These are phyloP conservation scores for Leishmania tropica DNA, from an alignment of 208 protist genomes.

Conservation along the genomic window DNA sequence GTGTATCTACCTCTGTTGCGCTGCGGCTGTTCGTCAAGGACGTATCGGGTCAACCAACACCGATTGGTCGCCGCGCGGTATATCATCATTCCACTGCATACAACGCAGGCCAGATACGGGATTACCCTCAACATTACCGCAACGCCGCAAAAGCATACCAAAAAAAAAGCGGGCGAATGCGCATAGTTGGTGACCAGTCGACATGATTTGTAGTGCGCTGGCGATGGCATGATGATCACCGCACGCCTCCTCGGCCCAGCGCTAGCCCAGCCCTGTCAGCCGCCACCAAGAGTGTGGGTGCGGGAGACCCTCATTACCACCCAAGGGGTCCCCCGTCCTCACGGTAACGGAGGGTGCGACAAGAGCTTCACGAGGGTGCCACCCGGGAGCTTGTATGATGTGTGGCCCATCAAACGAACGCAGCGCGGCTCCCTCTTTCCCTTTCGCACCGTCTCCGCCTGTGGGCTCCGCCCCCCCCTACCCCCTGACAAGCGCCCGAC, in stretches of 20 bases:
- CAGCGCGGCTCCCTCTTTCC: not conserved
- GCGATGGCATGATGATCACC: too few relatives aligned
- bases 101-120: not conserved
- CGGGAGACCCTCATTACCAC: too few relatives aligned
- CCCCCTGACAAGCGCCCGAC: not conserved
- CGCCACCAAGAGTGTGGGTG: too few relatives aligned
- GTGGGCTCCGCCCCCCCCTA: not conserved
- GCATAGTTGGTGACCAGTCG: too few relatives aligned
- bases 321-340: too few relatives aligned
- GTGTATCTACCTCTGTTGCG: not conserved
- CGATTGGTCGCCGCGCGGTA: not conserved
- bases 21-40: not conserved
- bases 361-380: not conserved
- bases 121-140: not conserved
- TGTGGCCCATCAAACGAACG: not conserved
- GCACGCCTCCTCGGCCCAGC: too few relatives aligned
- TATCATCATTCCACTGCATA: not conserved
- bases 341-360: not conserved
- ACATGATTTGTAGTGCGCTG: too few relatives aligned
- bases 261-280: too few relatives aligned
- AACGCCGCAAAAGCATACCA: too few relatives aligned
- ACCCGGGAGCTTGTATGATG: not conserved
- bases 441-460: not conserved
- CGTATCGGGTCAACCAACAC: not conserved
- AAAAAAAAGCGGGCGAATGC: too few relatives aligned